Evolutionary conservation across 768 basidiomycete species (phyloP).

Genomic region (Russula sp.): DNA sequence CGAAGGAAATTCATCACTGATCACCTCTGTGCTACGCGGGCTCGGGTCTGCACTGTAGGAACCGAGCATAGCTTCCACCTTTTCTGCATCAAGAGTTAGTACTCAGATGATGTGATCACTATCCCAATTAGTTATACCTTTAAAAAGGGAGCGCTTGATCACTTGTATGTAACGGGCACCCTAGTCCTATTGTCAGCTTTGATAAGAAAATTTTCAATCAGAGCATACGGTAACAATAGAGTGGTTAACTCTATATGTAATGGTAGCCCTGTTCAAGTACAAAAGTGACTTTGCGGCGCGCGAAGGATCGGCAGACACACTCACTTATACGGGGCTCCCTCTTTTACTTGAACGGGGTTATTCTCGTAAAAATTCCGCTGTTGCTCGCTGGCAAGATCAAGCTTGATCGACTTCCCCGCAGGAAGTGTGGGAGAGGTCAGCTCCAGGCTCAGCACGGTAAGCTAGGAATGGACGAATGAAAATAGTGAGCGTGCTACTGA

Average conservation of each 20-base stretch:
- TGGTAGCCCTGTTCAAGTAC: constrained; percentile 51
- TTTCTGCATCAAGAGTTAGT: constrained; percentile 41
- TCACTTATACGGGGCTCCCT: constrained; percentile 86
- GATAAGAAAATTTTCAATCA: not conserved
- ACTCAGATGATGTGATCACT: constrained; percentile 3
- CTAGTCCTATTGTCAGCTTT: constrained; percentile 30
- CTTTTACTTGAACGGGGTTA: constrained; percentile 71
- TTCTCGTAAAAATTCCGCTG: constrained; percentile 57
- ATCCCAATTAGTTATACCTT: constrained; percentile 40
- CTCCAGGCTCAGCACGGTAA: constrained; percentile 68
- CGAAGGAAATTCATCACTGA: constrained; percentile 55
- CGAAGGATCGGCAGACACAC: constrained; percentile 22
- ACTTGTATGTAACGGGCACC: constrained; percentile 84
- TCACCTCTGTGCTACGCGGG: constrained; percentile 70
- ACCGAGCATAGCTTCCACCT: constrained; percentile 89
- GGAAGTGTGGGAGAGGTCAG: constrained; percentile 70
- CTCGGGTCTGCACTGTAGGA: constrained; percentile 78
- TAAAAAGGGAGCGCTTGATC: constrained; percentile 72
- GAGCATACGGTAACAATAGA: constrained; percentile 71
- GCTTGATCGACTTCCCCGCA: constrained; percentile 46
- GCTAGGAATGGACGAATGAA: constrained; percentile 33
- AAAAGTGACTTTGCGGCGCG: not conserved
- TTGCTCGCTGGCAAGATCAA: constrained; percentile 54
- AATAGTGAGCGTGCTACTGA: not conserved
- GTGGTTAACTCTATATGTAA: constrained; percentile 83